Evolutionary conservation across 768 basidiomycete species (phyloP), one percentile per base, ranked within the genome.

Genomic region (Auricularia sp.): DNA sequence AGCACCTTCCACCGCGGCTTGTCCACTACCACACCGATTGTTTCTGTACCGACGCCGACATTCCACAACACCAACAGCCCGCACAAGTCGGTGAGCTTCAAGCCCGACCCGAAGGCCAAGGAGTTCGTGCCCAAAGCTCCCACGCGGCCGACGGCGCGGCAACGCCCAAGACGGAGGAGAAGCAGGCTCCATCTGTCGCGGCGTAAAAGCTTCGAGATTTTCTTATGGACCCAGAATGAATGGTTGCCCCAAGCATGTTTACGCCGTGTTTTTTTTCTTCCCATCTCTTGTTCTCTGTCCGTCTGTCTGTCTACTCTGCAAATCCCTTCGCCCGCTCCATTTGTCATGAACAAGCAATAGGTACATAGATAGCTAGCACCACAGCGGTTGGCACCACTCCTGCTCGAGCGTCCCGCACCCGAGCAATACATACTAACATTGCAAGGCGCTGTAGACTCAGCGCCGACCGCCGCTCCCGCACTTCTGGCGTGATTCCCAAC

Each of bases 1-100:
- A 80, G 85, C 3, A 78, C 85, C 13, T 94, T 94, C 81, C 89
- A 93, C 71, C 87, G 90, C 24, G 90, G 91, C 0, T 74, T 93
- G 34, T 80, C 84, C 16, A 78, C 82, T 3, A 80, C 76, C 34
- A 82, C 83, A 0, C 86, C 87, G 6, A 68, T 89, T 67, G 85
- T 88, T 47, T 88, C 71, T 63, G 83, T 90, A 0, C 72, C 78
- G 4, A 81, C 80, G 0, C 87, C 88, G 6, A 86, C 85, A 74
- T 59, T 59, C 56, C 56, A 59, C 29, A 59, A 51, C 21, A 18
- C 47, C 47, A 18, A 81, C 16, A 90, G 89, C 70, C 85, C 81
- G 21, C 82, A 92, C 72, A 82, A 80, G 71, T 90, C 85, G 65
- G 77, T 90, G 68, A 85, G 82, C 54, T 92, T 92, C 71, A 90